phyloP scores from a whole-genome alignment of 2,329 filamentous ascomycete species.

The Hymenoscyphus infarciens region DNA sequence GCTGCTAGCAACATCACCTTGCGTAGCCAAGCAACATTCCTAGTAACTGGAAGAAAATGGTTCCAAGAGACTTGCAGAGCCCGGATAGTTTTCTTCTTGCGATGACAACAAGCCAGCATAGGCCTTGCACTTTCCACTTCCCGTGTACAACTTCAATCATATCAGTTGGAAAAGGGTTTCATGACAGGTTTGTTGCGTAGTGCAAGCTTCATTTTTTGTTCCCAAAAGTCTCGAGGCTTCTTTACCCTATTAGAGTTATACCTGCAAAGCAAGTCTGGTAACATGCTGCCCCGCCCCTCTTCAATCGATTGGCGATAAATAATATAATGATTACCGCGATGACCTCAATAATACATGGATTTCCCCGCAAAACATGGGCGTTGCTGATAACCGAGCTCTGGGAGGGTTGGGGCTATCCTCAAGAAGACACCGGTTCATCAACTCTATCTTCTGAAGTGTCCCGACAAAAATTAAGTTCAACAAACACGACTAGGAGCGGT shows the following conservation, averaged over 20 bases:
- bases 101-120: not conserved
- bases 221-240: not conserved
- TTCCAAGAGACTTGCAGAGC: not conserved
- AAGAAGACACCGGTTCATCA: not conserved
- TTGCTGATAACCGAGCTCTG: not conserved
- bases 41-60: not conserved
- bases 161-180: not conserved
- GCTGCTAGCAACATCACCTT: not conserved
- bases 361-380: slow-evolving; percentile 11
- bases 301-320: not conserved
- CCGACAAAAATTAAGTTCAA: slow-evolving; percentile 11
- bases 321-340: slow-evolving; percentile 8
- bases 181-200: not conserved
- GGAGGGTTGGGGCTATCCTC: not conserved
- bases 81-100: not conserved
- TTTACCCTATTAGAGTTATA: not conserved
- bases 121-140: not conserved
- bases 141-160: not conserved
- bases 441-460: not conserved
- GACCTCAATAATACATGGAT: slow-evolving; percentile 3
- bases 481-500: slow-evolving; percentile 18
- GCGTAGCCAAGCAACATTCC: not conserved
- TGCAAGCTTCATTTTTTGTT: not conserved
- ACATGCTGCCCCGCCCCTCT: not conserved
- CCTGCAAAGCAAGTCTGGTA: not conserved